A percentile compares a stretch with the other conserved stretches of the same genome.
Evolutionary conservation across 306 rosid genomes (phyloP).

Genomic region (Mucuna pruriens): DNA sequence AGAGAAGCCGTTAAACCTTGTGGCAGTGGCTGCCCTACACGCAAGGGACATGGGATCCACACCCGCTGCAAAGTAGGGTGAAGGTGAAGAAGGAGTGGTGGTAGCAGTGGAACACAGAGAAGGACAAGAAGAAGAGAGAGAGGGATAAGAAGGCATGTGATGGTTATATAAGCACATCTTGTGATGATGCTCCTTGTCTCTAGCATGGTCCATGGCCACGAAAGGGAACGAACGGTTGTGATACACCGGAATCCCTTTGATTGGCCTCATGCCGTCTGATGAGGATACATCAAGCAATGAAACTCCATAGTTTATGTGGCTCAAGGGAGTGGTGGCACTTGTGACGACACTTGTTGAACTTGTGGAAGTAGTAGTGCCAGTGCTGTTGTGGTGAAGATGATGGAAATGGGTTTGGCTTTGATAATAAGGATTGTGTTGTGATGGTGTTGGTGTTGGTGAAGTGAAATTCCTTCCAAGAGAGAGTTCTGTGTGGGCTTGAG

Average conservation of each 20-base stretch:
- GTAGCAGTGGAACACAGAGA: background rate
- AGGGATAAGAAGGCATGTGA: constrained; percentile 46
- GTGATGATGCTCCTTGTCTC: constrained; percentile 41
- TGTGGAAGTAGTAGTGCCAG: background rate
- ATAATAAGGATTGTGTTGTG: constrained; percentile 39
- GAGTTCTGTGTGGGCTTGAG: constrained; percentile 71
- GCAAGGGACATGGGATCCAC: constrained; percentile 62
- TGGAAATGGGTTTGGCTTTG: constrained; percentile 33
- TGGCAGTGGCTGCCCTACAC: constrained; percentile 40
- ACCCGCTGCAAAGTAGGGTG: constrained; percentile 42
- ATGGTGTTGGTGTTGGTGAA: background rate
- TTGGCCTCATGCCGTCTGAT: constrained; percentile 63
- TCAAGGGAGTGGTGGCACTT: constrained; percentile 9
- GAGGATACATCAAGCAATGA: constrained; percentile 57
- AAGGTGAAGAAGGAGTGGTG: constrained; percentile 32
- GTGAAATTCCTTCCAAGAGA: constrained; percentile 66
- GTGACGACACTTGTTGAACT: background rate
- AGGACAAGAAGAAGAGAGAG: constrained; percentile 1
- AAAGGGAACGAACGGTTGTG: constrained; percentile 86
- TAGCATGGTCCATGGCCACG: constrained; percentile 51
- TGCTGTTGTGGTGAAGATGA: constrained; percentile 30
- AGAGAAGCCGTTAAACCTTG: constrained; percentile 51
- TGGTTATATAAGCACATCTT: constrained; percentile 59
- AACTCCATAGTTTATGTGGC: constrained; percentile 52
- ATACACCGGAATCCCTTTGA: constrained; percentile 90